Evolutionary conservation across 345 rosid genomes (phyloP), one percentile per base, ranked within the genome.

Genomic region (Eucalyptus sp.): DNA sequence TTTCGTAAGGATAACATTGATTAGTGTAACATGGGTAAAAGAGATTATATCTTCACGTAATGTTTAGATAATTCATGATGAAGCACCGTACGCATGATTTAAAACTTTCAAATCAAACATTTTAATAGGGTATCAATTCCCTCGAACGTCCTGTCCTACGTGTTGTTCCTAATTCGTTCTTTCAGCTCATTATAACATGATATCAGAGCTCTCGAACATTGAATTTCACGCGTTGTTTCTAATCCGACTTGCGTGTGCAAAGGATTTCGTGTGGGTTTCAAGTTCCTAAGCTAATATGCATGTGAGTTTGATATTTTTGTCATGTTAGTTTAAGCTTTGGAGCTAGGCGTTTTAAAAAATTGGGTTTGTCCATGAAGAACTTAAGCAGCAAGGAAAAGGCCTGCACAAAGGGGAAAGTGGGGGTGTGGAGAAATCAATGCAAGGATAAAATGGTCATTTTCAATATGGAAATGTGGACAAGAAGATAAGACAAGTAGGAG

Each of bases 241-340:
- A 8, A 31, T 68, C 0, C 0, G 43, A 31, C 79, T 8, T 31
- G 12, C 0, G 0, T 14, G 10, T 0, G 2, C 5, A 0, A 0
- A 0, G 6, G 76, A 16, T n/a, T 64, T 66, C 33, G 15, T 66
- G 2, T 17, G 41, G 24, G 43, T 15, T 66, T 66, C 11, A 8
- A 14, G 79, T 66, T 64, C 58, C 58, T 52, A 52, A 52, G 58
- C 18, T 64, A n/a, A 6, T 66, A 31, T 66, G 41, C 37, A 3
- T 31, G 31, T 16, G 22, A 66, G 12, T 6, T 37, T 31, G 8
- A 4, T 31, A 16, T 31, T 52, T 52, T 52, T 7, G 58, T 31
- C 43, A 3, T 17, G 20, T 2, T 33, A 33, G 3, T 33, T 33
- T 68, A 9, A 33, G 11, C 20, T 68, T 33, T 33, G 11, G 44